A percentile compares a stretch with the other conserved stretches of the same genome.
phyloP scores from a whole-genome alignment of 148 eudicot species.

The Heliosperma pusillum region DNA sequence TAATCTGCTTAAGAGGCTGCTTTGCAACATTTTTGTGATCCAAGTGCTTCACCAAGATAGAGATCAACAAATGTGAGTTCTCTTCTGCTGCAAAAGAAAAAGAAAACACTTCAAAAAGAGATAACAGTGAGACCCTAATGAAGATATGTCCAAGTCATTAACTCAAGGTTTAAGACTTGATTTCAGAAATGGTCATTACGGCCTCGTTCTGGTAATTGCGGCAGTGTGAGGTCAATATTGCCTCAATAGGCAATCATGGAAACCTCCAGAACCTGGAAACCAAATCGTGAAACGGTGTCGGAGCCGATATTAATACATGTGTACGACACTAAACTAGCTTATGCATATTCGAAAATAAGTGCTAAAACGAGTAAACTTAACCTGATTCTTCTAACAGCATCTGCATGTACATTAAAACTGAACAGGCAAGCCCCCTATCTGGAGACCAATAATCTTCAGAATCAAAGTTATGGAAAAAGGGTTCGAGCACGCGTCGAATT shows the following conservation, averaged over 20 bases:
- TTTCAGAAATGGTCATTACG: background rate
- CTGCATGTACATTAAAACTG: slow-evolving; percentile 68
- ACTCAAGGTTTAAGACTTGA: background rate
- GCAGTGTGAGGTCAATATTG: background rate
- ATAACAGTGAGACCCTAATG: slow-evolving; percentile 12
- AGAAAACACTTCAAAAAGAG: slow-evolving; percentile 9
- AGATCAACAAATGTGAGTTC: slow-evolving; percentile 62
- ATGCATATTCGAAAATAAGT: background rate
- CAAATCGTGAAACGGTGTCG: background rate
- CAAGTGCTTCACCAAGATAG: slow-evolving; percentile 78
- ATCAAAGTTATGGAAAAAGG: slow-evolving; percentile 73
- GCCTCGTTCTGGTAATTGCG: background rate
- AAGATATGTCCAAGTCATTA: background rate
- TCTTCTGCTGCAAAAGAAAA: slow-evolving; percentile 36
- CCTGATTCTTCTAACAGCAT: slow-evolving; percentile 79
- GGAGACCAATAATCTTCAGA: slow-evolving; percentile 70
- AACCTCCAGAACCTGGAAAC: background rate
- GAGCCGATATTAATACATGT: background rate
- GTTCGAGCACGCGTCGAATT: slow-evolving; percentile 82
- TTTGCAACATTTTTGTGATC: slow-evolving; percentile 72
- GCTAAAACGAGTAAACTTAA: slow-evolving; percentile 17
- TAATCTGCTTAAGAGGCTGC: slow-evolving; percentile 62
- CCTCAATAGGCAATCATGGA: background rate
- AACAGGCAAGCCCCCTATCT: slow-evolving; percentile 67
- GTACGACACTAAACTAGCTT: slow-evolving; percentile 1